These are phyloP conservation scores for sweet orange (Citrus sinensis) DNA, from an alignment of 345 rosid genomes.

Conservation along the genomic window DVS_A1.0 CM039162.1:13616001-13616500, in stretches of 20 bases:
- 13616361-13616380: constrained; percentile 45
- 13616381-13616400: constrained; percentile 69
- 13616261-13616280: constrained; percentile 78
- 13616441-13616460: constrained; percentile 61
- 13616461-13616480: constrained; percentile 43
- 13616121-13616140: constrained; percentile 71
- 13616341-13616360: constrained; percentile 51
- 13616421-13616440: constrained; percentile 70
- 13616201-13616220: constrained; percentile 86
- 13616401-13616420: constrained; percentile 60
- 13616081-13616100: constrained; percentile 68
- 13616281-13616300: constrained; percentile 47
- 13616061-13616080: constrained; percentile 82
- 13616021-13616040: constrained; percentile 60
- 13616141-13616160: constrained; percentile 65
- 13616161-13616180: constrained; percentile 73
- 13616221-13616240: constrained; percentile 86
- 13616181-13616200: constrained; percentile 70
- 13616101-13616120: constrained; percentile 71
- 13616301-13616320: constrained; percentile 47
- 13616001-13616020: constrained; percentile 65
- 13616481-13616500: constrained; percentile 48
- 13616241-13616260: constrained; percentile 88
- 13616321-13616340: constrained; percentile 40
- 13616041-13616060: constrained; percentile 70